Conservation (phyloP, 2,329 filamentous ascomycete genomes). For the Elsinoe australis region DNA sequence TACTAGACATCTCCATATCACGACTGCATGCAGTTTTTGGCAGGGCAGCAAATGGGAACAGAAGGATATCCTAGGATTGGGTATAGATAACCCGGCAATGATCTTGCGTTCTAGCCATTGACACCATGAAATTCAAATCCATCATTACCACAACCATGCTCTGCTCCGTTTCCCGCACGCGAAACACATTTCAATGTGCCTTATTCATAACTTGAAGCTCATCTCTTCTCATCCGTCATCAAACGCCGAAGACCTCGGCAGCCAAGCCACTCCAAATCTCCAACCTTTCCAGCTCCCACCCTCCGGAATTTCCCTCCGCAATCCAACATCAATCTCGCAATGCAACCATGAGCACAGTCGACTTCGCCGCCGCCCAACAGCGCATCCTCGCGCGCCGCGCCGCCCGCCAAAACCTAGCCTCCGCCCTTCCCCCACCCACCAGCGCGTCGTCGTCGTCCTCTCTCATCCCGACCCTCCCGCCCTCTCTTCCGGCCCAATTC, state of each 20-base stretch:
- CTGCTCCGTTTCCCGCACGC: no score
- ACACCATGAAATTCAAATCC: no score
- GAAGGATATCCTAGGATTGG: no score
- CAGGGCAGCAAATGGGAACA: no score
- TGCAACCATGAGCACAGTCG: slow-evolving; percentile 47
- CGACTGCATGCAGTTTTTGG: neutral
- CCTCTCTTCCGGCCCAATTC: slow-evolving; percentile 23
- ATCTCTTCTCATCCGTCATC: slow-evolving; percentile 6
- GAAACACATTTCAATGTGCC: no score
- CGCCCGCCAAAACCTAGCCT: slow-evolving; percentile 54
- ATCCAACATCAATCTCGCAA: neutral
- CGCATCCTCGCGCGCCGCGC: slow-evolving; percentile 75
- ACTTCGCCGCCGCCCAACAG: slow-evolving; percentile 83
- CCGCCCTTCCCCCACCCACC: slow-evolving; percentile 41
- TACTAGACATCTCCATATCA: slow-evolving; percentile 26
- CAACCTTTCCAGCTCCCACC: neutral
- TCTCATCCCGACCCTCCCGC: slow-evolving; percentile 30
- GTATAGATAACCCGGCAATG: no score
- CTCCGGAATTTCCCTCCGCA: neutral
- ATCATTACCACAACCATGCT: no score
- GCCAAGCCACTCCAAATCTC: neutral
- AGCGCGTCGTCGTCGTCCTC: slow-evolving; percentile 25
- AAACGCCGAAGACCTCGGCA: no score
- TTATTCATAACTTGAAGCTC: no score
- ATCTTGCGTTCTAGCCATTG: no score